These are phyloP conservation scores for Ceratocystis cacaofunesta DNA, from an alignment of 2,329 filamentous ascomycete species.

Conservation along the genomic window DNA sequence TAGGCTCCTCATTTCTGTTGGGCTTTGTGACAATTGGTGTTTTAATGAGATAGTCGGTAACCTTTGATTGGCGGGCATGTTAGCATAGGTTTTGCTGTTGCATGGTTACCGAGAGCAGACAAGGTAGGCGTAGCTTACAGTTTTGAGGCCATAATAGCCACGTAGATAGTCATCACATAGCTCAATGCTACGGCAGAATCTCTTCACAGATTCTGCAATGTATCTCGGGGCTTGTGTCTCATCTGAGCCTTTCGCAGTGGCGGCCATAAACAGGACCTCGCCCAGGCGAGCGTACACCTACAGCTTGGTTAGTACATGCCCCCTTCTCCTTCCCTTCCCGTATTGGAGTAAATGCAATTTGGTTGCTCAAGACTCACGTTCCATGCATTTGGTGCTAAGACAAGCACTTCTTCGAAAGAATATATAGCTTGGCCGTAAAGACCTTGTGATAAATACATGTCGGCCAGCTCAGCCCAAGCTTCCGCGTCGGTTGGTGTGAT, in stretches of 20 bases:
- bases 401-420: slow-evolving; percentile 76
- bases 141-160: slow-evolving; percentile 80
- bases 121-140: slow-evolving; percentile 35
- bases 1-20: slow-evolving; percentile 33
- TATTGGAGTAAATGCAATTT: background rate
- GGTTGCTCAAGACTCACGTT: slow-evolving; percentile 47
- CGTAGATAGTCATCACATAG: slow-evolving; percentile 85
- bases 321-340: background rate
- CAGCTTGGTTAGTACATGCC: slow-evolving; percentile 8
- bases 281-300: slow-evolving; percentile 78
- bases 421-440: slow-evolving; percentile 73
- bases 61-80: slow-evolving; percentile 26
- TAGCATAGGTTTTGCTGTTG: background rate
- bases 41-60: slow-evolving; percentile 36
- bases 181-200: slow-evolving; percentile 83
- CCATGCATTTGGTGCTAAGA: slow-evolving; percentile 85
- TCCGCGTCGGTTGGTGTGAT: slow-evolving; percentile 81
- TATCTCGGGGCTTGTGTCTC: slow-evolving; percentile 28
- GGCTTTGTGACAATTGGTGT: slow-evolving; percentile 29
- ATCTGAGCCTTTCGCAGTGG: slow-evolving; percentile 26
- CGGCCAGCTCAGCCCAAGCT: slow-evolving; percentile 81
- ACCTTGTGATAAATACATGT: slow-evolving; percentile 69
- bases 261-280: slow-evolving; percentile 64
- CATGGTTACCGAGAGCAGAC: background rate
- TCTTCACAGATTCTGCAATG: slow-evolving; percentile 59